phyloP scores from a whole-genome alignment of 345 rosid species.

The Iberis pinnata region DNA sequence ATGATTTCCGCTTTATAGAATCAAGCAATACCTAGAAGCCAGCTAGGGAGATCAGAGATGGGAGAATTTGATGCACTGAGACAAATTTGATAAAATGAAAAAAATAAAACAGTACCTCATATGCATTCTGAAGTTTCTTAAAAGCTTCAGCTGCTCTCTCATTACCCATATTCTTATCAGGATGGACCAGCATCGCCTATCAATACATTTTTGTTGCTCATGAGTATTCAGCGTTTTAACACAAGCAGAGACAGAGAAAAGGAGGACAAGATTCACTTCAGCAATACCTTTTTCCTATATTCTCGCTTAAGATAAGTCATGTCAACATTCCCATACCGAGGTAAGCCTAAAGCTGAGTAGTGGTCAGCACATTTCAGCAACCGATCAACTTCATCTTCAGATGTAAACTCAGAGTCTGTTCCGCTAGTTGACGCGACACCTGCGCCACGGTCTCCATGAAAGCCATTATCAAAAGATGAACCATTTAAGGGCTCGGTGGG shows the following conservation, averaged over 20 bases:
- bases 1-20: constrained; percentile 74
- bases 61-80: background rate
- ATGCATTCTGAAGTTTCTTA: constrained; percentile 96
- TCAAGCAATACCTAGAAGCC: constrained; percentile 69
- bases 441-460: constrained; percentile 54
- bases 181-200: constrained; percentile 98
- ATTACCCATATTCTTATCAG: constrained; percentile 96
- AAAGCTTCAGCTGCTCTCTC: constrained; percentile 99
- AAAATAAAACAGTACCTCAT: constrained; percentile 48
- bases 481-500: constrained; percentile 49
- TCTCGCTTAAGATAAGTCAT: constrained; percentile 66
- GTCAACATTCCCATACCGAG: constrained; percentile 62
- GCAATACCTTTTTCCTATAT: constrained; percentile 82
- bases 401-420: constrained; percentile 66
- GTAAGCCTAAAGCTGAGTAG: constrained; percentile 68
- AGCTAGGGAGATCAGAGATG: constrained; percentile 12
- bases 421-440: constrained; percentile 88
- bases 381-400: constrained; percentile 88
- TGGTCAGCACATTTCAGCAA: constrained; percentile 75
- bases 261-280: constrained; percentile 6
- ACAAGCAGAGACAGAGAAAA: constrained; percentile 3
- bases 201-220: constrained; percentile 5
- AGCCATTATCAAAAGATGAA: constrained; percentile 57
- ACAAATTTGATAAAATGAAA: constrained; percentile 17
- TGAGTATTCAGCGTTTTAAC: background rate